These are phyloP conservation scores for Leccinum arenicola DNA, from an alignment of 768 basidiomycete genomes.

Conservation along the genomic window DNA sequence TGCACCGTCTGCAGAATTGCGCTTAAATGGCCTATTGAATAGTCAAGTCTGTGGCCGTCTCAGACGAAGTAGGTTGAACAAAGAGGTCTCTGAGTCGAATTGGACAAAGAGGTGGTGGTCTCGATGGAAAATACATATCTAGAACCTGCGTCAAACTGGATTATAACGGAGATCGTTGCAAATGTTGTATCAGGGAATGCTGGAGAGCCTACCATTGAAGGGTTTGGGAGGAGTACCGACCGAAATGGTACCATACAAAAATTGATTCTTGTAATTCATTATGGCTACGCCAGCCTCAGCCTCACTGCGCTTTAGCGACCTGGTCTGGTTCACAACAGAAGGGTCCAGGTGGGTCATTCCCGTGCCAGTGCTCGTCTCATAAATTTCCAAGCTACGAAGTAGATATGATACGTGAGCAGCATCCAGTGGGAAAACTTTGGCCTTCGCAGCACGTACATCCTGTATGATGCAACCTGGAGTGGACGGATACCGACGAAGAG, in stretches of 20 bases:
- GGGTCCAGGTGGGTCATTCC: not conserved
- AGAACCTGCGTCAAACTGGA: conserved; percentile 31
- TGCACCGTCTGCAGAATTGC: conserved; percentile 35
- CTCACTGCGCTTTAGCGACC: not conserved
- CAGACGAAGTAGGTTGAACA: conserved; percentile 16
- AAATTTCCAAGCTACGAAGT: not conserved
- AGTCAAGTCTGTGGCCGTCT: conserved; percentile 23
- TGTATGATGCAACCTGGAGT: conserved; percentile 1
- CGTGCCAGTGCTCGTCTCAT: conserved; percentile 1
- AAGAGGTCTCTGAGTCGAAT: conserved; percentile 15
- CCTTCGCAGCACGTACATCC: conserved; percentile 1
- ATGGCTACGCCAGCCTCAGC: not conserved
- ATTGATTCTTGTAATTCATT: not conserved
- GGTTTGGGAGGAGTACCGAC: conserved; percentile 1
- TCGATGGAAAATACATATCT: conserved; percentile 2
- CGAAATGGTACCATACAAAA: conserved; percentile 11
- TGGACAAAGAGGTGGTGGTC: not conserved
- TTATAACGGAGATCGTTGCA: not conserved
- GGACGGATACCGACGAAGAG: conserved; percentile 2
- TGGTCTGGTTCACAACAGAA: not conserved
- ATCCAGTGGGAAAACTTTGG: not conserved
- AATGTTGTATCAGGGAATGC: not conserved
- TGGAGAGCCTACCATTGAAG: not conserved
- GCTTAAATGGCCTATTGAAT: conserved; percentile 18
- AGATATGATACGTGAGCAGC: not conserved